Base-by-base conservation (phyloP, 495 filamentous ascomycete species). In the Daldinia bambusicola region DNA sequence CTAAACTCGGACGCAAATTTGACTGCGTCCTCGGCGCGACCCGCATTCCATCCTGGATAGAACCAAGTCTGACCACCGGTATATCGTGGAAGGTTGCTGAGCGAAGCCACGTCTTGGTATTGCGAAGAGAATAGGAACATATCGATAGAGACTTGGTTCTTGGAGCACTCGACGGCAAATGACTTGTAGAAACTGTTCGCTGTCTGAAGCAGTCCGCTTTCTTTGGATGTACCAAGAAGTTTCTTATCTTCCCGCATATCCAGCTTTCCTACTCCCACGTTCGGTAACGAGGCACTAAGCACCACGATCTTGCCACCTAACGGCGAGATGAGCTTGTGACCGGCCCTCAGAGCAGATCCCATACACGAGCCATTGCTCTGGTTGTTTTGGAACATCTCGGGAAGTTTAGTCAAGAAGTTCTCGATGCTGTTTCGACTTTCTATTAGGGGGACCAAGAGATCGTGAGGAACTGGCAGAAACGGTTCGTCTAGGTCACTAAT, bases 61-160 rank as follows among this genome's bases (percentile, higher is more conserved):
- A 97, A 98, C 84, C 94, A 98, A 2, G 95, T 99, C 76, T 99
- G 96, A 14, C 95, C 95, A 80, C 95, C 95, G 30, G 95, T 99
- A 74, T 98, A 99, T 71, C 95, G 84, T 41, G 95, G 95, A 10
- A 99, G 82, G 78, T 97, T 97, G 82, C 93, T 97, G 43, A 98
- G 84, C 41, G 93, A 95, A 13, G 95, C 95, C 18, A 99, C 96
- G 74, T 99, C 95, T 77, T 98, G 95, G 78, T 99, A 99, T 74
- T 94, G 91, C 10, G 93, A 94, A 3, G 93, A 95, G 85, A 99
- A 99, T 51, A 99, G 86, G 84, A 99, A 99, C 95, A 99, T 99
- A 80, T 99, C 95, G 74, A 98, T 92, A 0, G 95, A 98, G 8
- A 99, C 95, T 78, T 99, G 95, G 66, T 94, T 94, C 81, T 99